These are phyloP conservation scores for Fusarium annulatum DNA, from an alignment of 2,329 filamentous ascomycete species.

Conservation along the genomic window DNA sequence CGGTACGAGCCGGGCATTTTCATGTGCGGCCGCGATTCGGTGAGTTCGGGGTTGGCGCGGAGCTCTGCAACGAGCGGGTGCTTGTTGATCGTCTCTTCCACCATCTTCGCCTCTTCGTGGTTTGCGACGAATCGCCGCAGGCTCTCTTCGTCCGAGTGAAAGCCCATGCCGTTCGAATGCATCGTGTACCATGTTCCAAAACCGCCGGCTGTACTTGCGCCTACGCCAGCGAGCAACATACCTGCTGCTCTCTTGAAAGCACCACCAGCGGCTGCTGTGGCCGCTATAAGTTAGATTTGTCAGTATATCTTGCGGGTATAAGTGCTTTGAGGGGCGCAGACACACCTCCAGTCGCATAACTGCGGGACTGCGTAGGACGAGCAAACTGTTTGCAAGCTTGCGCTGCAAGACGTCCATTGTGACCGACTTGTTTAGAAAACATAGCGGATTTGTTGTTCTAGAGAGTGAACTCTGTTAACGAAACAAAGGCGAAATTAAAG, in stretches of 20 bases:
- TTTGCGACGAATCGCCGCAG: conserved; percentile 70
- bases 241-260: conserved; percentile 41
- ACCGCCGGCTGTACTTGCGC: conserved; percentile 49
- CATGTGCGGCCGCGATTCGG: conserved; percentile 85
- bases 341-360: conserved; percentile 46
- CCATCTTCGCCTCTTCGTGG: conserved; percentile 65
- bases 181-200: conserved; percentile 52
- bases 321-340: conserved; percentile 6
- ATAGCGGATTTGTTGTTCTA: conserved; percentile 16
- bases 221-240: conserved; percentile 46
- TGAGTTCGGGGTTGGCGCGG: conserved; percentile 72
- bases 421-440: conserved; percentile 43
- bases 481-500: not conserved
- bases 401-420: conserved; percentile 39
- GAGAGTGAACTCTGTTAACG: not conserved
- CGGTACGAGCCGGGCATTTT: conserved; percentile 81
- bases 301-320: conserved; percentile 20
- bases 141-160: conserved; percentile 74
- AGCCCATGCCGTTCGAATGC: conserved; percentile 51
- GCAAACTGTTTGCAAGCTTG: conserved; percentile 38
- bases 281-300: conserved; percentile 17
- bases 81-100: conserved; percentile 79
- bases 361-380: conserved; percentile 35
- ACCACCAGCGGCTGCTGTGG: conserved; percentile 29
- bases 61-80: conserved; percentile 80